Percentiles rank a stretch among this genome's conserved stretches.
Conservation (phyloP, 23 red algal genomes). For the Agarophyton chilense region DNA sequence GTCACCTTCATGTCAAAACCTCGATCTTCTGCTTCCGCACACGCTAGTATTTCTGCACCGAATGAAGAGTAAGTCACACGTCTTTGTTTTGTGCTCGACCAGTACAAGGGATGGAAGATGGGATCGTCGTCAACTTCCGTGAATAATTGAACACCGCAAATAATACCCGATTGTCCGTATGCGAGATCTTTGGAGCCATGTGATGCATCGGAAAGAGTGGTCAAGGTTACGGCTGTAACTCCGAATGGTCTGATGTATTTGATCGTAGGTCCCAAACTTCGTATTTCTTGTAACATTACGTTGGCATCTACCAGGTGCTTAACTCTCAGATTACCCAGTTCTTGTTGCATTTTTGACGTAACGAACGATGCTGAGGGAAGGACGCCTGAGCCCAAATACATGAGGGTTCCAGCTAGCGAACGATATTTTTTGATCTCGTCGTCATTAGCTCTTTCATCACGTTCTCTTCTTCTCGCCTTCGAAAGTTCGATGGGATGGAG, state of each 20-base stretch:
- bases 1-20: slow-evolving; percentile 10
- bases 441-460: neutral
- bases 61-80: slow-evolving; percentile 10
- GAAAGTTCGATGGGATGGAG: slow-evolving; percentile 15
- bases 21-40: neutral
- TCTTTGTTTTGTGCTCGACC: neutral
- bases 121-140: neutral
- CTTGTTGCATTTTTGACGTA: slow-evolving; percentile 29
- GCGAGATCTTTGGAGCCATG: neutral
- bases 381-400: slow-evolving; percentile 20
- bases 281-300: slow-evolving; percentile 15
- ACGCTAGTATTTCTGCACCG: slow-evolving; percentile 1
- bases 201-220: slow-evolving; percentile 13
- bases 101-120: slow-evolving; percentile 6
- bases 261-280: neutral
- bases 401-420: slow-evolving; percentile 27
- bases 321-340: slow-evolving; percentile 1
- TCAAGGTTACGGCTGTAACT: neutral
- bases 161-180: slow-evolving; percentile 27
- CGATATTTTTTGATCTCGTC: slow-evolving; percentile 18
- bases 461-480: neutral
- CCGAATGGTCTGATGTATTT: neutral
- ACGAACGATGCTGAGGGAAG: slow-evolving; percentile 5
- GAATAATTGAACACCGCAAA: neutral
- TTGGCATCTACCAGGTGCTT: slow-evolving; percentile 17